Evolutionary conservation across 352 stramenopile genomes (phyloP).

Genomic region (Phytophthora tentaculata): DNA sequence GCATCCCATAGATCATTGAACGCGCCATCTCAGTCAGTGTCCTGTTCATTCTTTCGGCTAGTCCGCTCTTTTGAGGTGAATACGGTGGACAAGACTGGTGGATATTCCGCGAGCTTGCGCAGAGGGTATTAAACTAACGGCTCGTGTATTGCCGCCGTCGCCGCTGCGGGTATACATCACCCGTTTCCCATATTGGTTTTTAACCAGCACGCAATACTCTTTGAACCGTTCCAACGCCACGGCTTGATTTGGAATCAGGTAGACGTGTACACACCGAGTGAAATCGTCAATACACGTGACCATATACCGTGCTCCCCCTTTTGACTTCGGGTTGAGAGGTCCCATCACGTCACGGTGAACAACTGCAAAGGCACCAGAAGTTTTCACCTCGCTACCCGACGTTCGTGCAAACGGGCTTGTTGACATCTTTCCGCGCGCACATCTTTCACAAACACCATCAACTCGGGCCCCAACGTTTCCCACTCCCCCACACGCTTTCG

Average conservation of each 20-base stretch:
- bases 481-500: not conserved
- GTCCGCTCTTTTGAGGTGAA: not conserved
- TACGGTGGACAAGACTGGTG: constrained; percentile 1
- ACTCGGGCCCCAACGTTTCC: too few relatives aligned
- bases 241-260: not conserved
- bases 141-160: not conserved
- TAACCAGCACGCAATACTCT: not conserved
- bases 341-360: constrained; percentile 8
- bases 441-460: not conserved
- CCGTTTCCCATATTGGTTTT: not conserved
- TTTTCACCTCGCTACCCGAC: not conserved
- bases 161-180: not conserved
- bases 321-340: not conserved
- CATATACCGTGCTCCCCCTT: not conserved
- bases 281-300: not conserved
- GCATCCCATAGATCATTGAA: not conserved
- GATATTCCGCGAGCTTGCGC: not conserved
- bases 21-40: not conserved
- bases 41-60: not conserved
- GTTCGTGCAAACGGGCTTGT: not conserved
- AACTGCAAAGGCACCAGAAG: not conserved
- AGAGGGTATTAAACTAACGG: not conserved
- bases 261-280: not conserved
- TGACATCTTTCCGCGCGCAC: not conserved
- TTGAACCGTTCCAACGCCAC: not conserved